Conservation (phyloP, 2,329 filamentous ascomycete genomes). For the Trichoderma gracile region DNA sequence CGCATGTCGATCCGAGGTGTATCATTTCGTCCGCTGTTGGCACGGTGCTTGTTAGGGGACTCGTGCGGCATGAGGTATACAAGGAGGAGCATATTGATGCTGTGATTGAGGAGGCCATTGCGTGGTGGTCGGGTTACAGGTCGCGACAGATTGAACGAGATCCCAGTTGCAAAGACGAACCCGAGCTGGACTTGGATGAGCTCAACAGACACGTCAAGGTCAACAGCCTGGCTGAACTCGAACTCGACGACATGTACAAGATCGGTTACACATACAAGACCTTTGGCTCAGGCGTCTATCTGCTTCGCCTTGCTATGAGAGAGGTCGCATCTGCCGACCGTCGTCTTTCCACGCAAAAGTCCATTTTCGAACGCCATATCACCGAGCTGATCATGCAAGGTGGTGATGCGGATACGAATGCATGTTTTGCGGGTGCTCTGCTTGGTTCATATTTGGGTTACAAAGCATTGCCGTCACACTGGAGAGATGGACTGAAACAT, state of each 20-base stretch:
- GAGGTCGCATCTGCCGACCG: slow-evolving; percentile 30
- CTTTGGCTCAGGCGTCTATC: slow-evolving; percentile 49
- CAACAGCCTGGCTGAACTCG: slow-evolving; percentile 41
- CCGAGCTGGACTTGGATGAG: slow-evolving; percentile 43
- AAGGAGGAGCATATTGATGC: slow-evolving; percentile 44
- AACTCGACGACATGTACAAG: slow-evolving; percentile 47
- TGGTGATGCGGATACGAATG: slow-evolving; percentile 57
- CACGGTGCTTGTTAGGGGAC: slow-evolving; percentile 48
- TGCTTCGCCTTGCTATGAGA: slow-evolving; percentile 47
- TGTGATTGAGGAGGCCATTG: slow-evolving; percentile 43
- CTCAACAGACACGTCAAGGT: slow-evolving; percentile 45
- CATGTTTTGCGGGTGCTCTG: slow-evolving; percentile 53
- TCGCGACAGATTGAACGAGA: slow-evolving; percentile 29
- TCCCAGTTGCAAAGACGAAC: slow-evolving; percentile 35
- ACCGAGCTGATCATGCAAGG: slow-evolving; percentile 52
- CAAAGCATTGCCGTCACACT: slow-evolving; percentile 48
- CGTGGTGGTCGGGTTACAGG: slow-evolving; percentile 40
- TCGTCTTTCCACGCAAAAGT: slow-evolving; percentile 29
- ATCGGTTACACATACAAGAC: slow-evolving; percentile 59
- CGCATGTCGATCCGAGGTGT: slow-evolving; percentile 54
- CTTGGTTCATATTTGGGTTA: slow-evolving; percentile 52
- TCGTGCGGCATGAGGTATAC: slow-evolving; percentile 48
- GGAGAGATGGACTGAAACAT: slow-evolving; percentile 50
- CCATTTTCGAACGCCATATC: slow-evolving; percentile 49
- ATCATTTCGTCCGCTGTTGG: slow-evolving; percentile 51